These are phyloP conservation scores for Trichocladium antarcticum DNA, from an alignment of 495 filamentous ascomycete species.

Conservation along the genomic window DNA sequence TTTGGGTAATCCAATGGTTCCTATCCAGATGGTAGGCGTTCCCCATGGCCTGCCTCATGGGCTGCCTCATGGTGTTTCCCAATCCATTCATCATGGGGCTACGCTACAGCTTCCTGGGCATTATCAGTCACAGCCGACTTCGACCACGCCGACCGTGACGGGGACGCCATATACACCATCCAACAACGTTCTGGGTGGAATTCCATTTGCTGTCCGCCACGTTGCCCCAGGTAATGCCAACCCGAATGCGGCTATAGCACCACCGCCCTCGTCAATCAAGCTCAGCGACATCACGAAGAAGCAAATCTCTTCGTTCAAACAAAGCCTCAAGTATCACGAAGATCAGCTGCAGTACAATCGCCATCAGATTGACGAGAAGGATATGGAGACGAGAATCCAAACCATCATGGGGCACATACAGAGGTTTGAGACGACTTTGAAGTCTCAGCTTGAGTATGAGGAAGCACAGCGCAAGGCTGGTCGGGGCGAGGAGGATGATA, in stretches of 20 bases:
- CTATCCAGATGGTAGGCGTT: slow-evolving; percentile 17
- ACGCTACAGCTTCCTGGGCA: slow-evolving; percentile 6
- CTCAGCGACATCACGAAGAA: slow-evolving; percentile 39
- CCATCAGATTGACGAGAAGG: slow-evolving; percentile 41
- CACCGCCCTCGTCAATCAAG: slow-evolving; percentile 36
- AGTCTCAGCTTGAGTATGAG: slow-evolving; percentile 30
- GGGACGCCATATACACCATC: slow-evolving; percentile 7
- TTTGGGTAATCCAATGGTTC: slow-evolving; percentile 15
- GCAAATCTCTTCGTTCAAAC: slow-evolving; percentile 37
- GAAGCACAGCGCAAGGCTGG: slow-evolving; percentile 15
- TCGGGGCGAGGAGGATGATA: slow-evolving; percentile 12
- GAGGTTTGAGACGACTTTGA: slow-evolving; percentile 29
- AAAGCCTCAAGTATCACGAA: slow-evolving; percentile 36
- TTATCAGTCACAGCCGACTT: slow-evolving; percentile 13
- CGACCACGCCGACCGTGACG: slow-evolving; percentile 12
- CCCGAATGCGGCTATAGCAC: slow-evolving; percentile 19
- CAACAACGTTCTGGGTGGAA: slow-evolving; percentile 2
- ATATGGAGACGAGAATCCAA: slow-evolving; percentile 24
- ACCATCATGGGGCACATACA: slow-evolving; percentile 26
- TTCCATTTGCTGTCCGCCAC: slow-evolving; percentile 2
- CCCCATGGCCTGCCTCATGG: slow-evolving; percentile 8
- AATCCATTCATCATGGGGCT: slow-evolving; percentile 2
- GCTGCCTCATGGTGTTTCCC: not conserved
- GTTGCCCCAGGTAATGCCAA: slow-evolving; percentile 16
- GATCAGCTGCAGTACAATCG: slow-evolving; percentile 38